A percentile compares a stretch with the other conserved stretches of the same genome.
Conservation (phyloP, 2,329 filamentous ascomycete genomes). For the Emergomyces orientalis region DNA sequence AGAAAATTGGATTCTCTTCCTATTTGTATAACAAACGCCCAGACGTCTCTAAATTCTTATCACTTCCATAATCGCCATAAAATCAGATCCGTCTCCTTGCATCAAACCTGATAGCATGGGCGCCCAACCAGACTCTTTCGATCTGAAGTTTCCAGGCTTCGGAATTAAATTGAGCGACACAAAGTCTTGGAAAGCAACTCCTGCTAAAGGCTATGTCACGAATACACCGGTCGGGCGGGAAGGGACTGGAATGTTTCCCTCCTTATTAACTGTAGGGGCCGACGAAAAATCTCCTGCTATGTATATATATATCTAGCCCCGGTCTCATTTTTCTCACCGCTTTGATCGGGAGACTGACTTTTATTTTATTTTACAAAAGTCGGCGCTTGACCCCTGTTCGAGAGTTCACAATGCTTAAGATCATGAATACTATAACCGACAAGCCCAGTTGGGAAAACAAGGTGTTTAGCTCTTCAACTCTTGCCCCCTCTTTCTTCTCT, state of each 20-base stretch:
- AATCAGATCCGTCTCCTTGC: background rate
- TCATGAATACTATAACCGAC: constrained; percentile 37
- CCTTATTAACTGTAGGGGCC: background rate
- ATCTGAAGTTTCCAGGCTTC: background rate
- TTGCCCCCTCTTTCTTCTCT: too few relatives aligned
- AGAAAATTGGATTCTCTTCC: background rate
- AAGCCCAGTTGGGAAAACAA: constrained; percentile 37
- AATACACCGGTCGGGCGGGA: background rate
- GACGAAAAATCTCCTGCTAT: background rate
- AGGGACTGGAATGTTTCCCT: background rate
- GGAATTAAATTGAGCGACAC: background rate
- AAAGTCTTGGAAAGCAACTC: background rate
- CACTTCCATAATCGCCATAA: background rate
- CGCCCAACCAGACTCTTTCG: background rate
- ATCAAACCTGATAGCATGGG: background rate
- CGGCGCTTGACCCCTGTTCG: constrained; percentile 21
- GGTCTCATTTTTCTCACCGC: background rate
- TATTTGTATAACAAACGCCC: background rate
- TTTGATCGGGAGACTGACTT: background rate
- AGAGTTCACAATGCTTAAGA: constrained; percentile 34
- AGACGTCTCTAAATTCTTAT: background rate
- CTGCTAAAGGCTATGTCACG: background rate
- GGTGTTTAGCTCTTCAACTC: constrained; percentile 16
- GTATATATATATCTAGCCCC: background rate
- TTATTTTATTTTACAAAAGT: constrained; percentile 9